Conservation (phyloP, 257 asterid genomes). For the Paraleonurus japonicus region DNA sequence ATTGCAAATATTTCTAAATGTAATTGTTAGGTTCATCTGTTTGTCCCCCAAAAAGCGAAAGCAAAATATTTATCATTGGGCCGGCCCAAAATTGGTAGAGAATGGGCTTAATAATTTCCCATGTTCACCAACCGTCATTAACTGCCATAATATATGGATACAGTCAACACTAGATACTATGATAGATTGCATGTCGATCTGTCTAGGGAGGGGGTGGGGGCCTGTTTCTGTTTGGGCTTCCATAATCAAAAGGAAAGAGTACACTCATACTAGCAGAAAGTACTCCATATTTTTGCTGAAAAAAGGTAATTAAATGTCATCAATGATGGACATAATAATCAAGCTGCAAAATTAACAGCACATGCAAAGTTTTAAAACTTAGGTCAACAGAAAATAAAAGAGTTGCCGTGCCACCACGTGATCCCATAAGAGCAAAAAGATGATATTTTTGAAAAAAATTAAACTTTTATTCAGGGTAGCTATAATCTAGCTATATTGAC, state of each 20-base stretch:
- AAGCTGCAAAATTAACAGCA: constrained; percentile 36
- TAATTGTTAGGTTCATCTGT: neutral
- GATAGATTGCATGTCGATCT: constrained; percentile 21
- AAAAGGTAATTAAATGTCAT: constrained; percentile 23
- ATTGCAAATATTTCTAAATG: too few species aligned
- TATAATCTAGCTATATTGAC: constrained; percentile 26
- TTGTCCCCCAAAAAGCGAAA: neutral
- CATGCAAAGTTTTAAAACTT: constrained; percentile 29
- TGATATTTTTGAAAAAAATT: constrained; percentile 3
- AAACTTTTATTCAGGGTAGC: neutral
- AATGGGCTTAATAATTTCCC: constrained; percentile 2
- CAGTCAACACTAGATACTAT: constrained; percentile 40
- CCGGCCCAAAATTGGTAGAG: constrained; percentile 20
- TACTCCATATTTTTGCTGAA: constrained; percentile 17
- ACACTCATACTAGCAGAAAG: constrained; percentile 6
- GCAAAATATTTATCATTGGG: constrained; percentile 13
- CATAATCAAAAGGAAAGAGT: neutral
- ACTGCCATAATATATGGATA: constrained; percentile 39
- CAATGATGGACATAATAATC: constrained; percentile 39
- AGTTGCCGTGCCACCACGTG: constrained; percentile 44
- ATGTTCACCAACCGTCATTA: constrained; percentile 37
- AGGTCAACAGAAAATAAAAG: constrained; percentile 39
- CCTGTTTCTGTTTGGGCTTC: constrained; percentile 13
- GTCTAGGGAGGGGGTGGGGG: constrained; percentile 21
- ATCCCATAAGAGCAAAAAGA: constrained; percentile 23